phyloP scores from a whole-genome alignment of 495 filamentous ascomycete genomes.

The Tirmania nivea region DNA sequence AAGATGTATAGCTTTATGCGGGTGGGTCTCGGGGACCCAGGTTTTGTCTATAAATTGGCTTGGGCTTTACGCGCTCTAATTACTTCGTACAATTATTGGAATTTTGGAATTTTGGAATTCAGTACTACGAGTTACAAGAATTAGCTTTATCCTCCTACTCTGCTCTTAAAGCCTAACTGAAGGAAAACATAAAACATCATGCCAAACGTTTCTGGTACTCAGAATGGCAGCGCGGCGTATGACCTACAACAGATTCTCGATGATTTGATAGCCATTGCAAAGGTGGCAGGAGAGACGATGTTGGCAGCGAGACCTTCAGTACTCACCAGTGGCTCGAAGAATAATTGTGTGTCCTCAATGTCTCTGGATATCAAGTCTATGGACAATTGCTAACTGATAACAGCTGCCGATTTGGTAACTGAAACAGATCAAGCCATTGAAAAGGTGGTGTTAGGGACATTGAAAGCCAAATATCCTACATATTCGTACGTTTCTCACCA shows the following conservation, averaged over 20 bases:
- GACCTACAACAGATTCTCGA: slow-evolving; percentile 68
- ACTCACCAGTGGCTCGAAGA: slow-evolving; percentile 45
- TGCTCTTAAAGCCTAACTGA: background rate
- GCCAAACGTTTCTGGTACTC: background rate
- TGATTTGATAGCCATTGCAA: slow-evolving; percentile 48
- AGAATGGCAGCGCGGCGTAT: slow-evolving; percentile 18
- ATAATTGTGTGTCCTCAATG: slow-evolving; percentile 44
- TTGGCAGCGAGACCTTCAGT: slow-evolving; percentile 46
- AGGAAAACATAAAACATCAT: background rate
- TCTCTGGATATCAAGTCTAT: background rate
- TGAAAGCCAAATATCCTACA: slow-evolving; percentile 40
- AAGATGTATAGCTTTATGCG: no score
- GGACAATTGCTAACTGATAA: background rate
- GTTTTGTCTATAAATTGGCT: no score
- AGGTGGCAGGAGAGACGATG: slow-evolving; percentile 65
- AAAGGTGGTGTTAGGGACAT: slow-evolving; percentile 41
- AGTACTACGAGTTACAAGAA: background rate
- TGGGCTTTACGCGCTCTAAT: background rate
- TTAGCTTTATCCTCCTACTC: background rate
- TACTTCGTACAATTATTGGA: background rate
- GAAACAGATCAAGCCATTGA: slow-evolving; percentile 74
- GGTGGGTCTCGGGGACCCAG: no score
- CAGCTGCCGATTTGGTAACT: slow-evolving; percentile 67
- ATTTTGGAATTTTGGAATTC: background rate
- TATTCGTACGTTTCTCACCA: slow-evolving; percentile 27